Evolutionary conservation across 805 yeast genomes (phyloP).

Genomic region (Teunomyces aglyptinius): DNA sequence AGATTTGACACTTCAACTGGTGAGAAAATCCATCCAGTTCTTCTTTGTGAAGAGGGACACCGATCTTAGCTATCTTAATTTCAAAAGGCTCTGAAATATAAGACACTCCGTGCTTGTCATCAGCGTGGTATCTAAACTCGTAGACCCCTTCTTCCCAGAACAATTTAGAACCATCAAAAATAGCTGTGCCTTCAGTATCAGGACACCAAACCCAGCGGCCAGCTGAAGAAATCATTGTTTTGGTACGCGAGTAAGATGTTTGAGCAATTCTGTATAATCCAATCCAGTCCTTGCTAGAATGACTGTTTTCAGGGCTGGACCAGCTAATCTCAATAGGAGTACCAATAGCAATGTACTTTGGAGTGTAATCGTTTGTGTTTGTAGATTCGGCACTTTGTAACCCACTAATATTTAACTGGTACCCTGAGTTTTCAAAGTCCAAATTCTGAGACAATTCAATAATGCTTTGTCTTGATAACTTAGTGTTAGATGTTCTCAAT

Average conservation of each 20-base stretch:
- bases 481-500: slow-evolving; percentile 32
- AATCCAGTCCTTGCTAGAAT: slow-evolving; percentile 64
- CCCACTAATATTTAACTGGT: slow-evolving; percentile 24
- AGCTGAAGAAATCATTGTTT: slow-evolving; percentile 58
- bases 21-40: slow-evolving; percentile 29
- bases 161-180: slow-evolving; percentile 48
- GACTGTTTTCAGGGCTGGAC: slow-evolving; percentile 46
- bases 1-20: slow-evolving; percentile 28
- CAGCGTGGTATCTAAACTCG: slow-evolving; percentile 71
- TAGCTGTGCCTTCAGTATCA: slow-evolving; percentile 42
- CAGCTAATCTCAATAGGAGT: slow-evolving; percentile 54
- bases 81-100: slow-evolving; percentile 66
- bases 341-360: slow-evolving; percentile 39
- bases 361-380: slow-evolving; percentile 7
- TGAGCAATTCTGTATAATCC: slow-evolving; percentile 67
- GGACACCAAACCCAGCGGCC: slow-evolving; percentile 60
- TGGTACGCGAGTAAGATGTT: slow-evolving; percentile 53
- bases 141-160: slow-evolving; percentile 69
- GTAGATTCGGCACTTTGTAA: slow-evolving; percentile 11
- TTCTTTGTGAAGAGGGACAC: slow-evolving; percentile 31
- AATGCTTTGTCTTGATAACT: slow-evolving; percentile 33
- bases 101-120: slow-evolving; percentile 67
- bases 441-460: slow-evolving; percentile 40
- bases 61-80: slow-evolving; percentile 42
- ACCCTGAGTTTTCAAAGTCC: slow-evolving; percentile 37